These are phyloP conservation scores for Kazachstania psychrophila DNA, from an alignment of 805 yeast species.

Conservation along the genomic window DNA sequence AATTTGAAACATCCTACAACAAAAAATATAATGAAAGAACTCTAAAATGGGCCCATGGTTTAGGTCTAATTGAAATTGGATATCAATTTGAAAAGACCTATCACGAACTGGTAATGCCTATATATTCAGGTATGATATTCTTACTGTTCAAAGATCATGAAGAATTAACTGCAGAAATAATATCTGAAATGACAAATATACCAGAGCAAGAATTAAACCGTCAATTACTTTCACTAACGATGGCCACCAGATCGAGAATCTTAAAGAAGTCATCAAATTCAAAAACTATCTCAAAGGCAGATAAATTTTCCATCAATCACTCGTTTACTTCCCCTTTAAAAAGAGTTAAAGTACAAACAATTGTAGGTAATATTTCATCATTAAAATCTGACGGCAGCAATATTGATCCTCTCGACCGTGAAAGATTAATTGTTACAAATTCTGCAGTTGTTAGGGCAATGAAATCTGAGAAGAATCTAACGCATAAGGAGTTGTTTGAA, in stretches of 20 bases:
- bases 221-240: slow-evolving; percentile 73
- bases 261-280: slow-evolving; percentile 67
- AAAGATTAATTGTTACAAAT: slow-evolving; percentile 60
- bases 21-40: slow-evolving; percentile 48
- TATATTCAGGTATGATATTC: slow-evolving; percentile 72
- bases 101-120: slow-evolving; percentile 73
- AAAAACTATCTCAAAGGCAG: slow-evolving; percentile 54
- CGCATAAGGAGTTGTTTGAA: slow-evolving; percentile 57
- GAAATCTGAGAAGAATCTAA: slow-evolving; percentile 59
- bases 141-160: slow-evolving; percentile 57
- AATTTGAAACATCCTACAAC: slow-evolving; percentile 45
- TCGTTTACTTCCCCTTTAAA: slow-evolving; percentile 58
- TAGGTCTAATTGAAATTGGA: slow-evolving; percentile 75
- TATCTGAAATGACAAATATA: slow-evolving; percentile 55
- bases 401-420: slow-evolving; percentile 46
- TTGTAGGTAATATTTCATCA: slow-evolving; percentile 2
- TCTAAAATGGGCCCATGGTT: slow-evolving; percentile 69
- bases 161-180: slow-evolving; percentile 49
- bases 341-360: slow-evolving; percentile 51
- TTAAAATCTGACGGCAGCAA: slow-evolving; percentile 31
- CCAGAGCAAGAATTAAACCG: slow-evolving; percentile 66
- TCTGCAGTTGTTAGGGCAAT: slow-evolving; percentile 85
- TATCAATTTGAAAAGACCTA: slow-evolving; percentile 58
- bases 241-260: slow-evolving; percentile 74
- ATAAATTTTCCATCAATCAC: slow-evolving; percentile 57